Percentiles rank a stretch among this genome's conserved stretches.
phyloP scores from a whole-genome alignment of 2,329 filamentous ascomycete genomes.

The Colletotrichum sp. region DNA sequence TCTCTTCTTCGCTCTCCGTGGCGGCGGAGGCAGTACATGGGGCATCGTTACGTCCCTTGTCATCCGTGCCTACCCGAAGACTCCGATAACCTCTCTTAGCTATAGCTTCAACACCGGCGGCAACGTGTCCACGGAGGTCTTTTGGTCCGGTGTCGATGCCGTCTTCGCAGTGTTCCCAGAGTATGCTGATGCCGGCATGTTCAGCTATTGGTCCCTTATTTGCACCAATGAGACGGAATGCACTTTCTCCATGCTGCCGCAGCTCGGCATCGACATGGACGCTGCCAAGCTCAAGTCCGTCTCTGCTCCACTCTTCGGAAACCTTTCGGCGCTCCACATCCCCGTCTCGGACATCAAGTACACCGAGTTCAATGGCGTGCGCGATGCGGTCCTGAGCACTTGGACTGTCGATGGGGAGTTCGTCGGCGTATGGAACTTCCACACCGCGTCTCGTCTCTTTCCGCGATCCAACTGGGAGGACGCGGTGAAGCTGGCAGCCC shows the following conservation, averaged over 20 bases:
- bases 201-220: conserved; percentile 37
- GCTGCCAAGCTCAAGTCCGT: conserved; percentile 38
- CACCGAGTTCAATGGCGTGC: conserved; percentile 31
- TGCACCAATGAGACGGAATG: conserved; percentile 27
- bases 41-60: conserved; percentile 48
- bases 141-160: conserved; percentile 33
- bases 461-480: conserved; percentile 29
- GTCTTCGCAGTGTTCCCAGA: conserved; percentile 36
- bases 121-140: conserved; percentile 30
- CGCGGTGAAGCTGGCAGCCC: conserved; percentile 17
- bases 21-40: conserved; percentile 51
- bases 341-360: conserved; percentile 31
- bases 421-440: not conserved
- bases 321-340: conserved; percentile 26
- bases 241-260: conserved; percentile 26
- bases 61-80: conserved; percentile 43
- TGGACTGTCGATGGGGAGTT: conserved; percentile 26
- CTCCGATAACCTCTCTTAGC: conserved; percentile 32
- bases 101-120: conserved; percentile 30
- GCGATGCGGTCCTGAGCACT: conserved; percentile 26
- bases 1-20: conserved; percentile 54
- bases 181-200: conserved; percentile 39
- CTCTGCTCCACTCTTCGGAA: conserved; percentile 34
- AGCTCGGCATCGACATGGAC: conserved; percentile 22
- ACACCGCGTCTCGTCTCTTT: conserved; percentile 23